These are phyloP conservation scores for Aspergillus spinulosporus DNA, from an alignment of 2,329 filamentous ascomycete species.

Conservation along the genomic window DNA sequence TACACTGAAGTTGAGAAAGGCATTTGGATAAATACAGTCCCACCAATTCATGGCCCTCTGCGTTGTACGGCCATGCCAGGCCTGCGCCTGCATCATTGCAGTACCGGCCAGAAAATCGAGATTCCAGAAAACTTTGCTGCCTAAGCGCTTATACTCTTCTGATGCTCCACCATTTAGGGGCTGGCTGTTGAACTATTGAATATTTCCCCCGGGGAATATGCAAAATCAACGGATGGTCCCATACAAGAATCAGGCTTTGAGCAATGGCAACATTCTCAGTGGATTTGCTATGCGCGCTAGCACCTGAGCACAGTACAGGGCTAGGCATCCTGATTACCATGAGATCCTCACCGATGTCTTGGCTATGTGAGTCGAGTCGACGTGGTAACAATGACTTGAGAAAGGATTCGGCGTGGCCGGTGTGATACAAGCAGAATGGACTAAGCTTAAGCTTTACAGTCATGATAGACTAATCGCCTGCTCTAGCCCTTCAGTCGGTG, in stretches of 20 bases:
- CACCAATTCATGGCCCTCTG: neutral
- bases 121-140: conserved; percentile 11
- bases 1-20: neutral
- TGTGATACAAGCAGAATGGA: neutral
- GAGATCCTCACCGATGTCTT: neutral
- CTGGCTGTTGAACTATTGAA: neutral
- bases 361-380: neutral
- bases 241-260: neutral
- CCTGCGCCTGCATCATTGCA: neutral
- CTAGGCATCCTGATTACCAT: neutral
- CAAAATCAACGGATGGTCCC: neutral
- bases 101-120: neutral
- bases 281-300: neutral
- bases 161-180: neutral
- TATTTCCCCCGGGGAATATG: neutral
- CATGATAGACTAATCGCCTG: neutral
- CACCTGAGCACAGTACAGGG: neutral
- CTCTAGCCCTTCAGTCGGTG: neutral
- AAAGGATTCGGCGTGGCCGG: neutral
- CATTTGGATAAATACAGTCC: neutral
- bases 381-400: neutral
- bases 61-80: neutral
- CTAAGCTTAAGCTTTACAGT: neutral
- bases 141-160: neutral
- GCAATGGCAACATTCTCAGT: neutral